Percentiles rank a stretch among this genome's conserved stretches.
Conservation (phyloP, 352 stramenopile species). For the Globisporangium solare region DNA sequence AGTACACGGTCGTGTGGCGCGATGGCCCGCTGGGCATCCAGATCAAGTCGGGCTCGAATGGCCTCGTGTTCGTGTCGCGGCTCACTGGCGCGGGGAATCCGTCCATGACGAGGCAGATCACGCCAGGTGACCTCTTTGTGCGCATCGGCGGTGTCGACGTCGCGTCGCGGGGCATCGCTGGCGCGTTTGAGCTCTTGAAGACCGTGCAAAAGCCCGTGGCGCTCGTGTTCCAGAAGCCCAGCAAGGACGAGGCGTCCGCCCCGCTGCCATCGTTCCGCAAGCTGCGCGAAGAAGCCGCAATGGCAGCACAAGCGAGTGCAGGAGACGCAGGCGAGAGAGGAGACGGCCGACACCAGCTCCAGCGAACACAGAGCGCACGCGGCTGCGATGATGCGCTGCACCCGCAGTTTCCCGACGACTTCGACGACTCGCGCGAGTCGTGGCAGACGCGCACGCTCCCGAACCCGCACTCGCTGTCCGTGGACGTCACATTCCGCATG, state of each 20-base stretch:
- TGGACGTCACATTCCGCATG: constrained; percentile 11
- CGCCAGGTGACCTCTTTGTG: constrained; percentile 71
- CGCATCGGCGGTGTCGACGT: constrained; percentile 70
- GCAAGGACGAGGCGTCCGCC: constrained; percentile 10
- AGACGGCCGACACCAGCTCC: constrained; percentile 16
- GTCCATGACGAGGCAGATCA: constrained; percentile 44
- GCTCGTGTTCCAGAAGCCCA: constrained; percentile 62
- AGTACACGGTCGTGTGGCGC: constrained; percentile 77
- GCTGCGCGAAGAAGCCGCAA: constrained; percentile 36
- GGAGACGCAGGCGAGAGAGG: constrained; percentile 14
- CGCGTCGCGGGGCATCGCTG: constrained; percentile 59
- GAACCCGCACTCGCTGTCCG: constrained; percentile 4
- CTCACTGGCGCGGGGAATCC: constrained; percentile 62
- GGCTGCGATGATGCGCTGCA: background rate
- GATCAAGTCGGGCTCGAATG: constrained; percentile 64
- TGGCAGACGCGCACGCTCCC: constrained; percentile 17
- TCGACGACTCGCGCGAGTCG: constrained; percentile 1
- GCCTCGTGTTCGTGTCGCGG: constrained; percentile 65
- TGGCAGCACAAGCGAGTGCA: constrained; percentile 5
- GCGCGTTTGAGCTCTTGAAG: constrained; percentile 73
- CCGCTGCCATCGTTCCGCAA: constrained; percentile 56
- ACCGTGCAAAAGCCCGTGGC: constrained; percentile 77
- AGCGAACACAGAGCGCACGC: constrained; percentile 23
- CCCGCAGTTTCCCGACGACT: too few species aligned
- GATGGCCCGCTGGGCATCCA: constrained; percentile 78